Evolutionary conservation across 495 filamentous ascomycete genomes (phyloP), one percentile per base, ranked within the genome.

Genomic region (Aspergillus diversus): DNA sequence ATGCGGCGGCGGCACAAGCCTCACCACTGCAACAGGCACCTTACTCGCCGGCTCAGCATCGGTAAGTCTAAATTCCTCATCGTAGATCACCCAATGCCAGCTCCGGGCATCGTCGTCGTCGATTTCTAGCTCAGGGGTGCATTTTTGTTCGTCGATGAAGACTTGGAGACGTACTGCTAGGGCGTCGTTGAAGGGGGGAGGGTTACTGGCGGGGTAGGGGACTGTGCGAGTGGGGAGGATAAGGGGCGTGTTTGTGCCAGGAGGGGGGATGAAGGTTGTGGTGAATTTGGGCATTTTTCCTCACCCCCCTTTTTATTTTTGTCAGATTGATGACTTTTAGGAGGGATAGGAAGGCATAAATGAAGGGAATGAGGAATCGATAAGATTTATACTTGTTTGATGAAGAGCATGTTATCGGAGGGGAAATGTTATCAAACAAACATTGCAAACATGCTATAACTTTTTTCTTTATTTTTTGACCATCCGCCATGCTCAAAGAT

Each of bases 11-110:
- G 93, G 93, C 0, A 96, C 87, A 0, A 97, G 78, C 2, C 93
- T 84, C 51, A 97, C 82, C 0, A 88, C 90, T 7, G 85, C 93
- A 42, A 93, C 86, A 21, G 63, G 57, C 3, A 54, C 5, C 33
- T 47, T 34, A 1, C n/a, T 39, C 13, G 58, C 49, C 48, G 12
- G 3, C 16, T 33, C 42, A 15, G 33, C 13, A 11, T 49, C 34
- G 39, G 11, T 12, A 5, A 13, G 15, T n/a, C 12, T 16, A 16
- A 15, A 33, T 1, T 43, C 7, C 15, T 46, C 31, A 27, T 61
- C 47, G 75, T 92, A 96, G 33, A 87, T 76, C 33, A 97, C 84
- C 89, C 90, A 97, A 72, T 97, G 93, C 78, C 86, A 92, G 63
- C 84, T 87, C 7, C 91, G 83, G 3, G 76, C 17, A 72, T 98